phyloP scores from a whole-genome alignment of 2,329 filamentous ascomycete genomes.

The Herpotrichia juniperi region DNA sequence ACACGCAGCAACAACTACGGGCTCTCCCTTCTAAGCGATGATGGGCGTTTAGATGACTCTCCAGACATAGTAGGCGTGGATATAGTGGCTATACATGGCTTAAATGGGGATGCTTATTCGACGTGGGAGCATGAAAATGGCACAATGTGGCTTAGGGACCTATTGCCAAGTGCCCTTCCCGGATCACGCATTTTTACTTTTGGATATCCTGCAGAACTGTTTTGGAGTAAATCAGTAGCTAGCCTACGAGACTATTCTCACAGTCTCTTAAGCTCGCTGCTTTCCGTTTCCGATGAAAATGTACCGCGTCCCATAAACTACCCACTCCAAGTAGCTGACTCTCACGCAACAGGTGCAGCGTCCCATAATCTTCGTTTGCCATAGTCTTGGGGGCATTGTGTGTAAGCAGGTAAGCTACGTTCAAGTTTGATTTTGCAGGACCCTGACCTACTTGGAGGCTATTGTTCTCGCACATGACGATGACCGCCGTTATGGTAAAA shows the following conservation, averaged over 20 bases:
- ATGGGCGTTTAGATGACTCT: constrained; percentile 8
- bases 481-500: constrained; percentile 14
- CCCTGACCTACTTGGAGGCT: constrained; percentile 19
- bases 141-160: constrained; percentile 45
- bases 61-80: constrained; percentile 21
- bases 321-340: not conserved
- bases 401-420: constrained; percentile 31
- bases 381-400: constrained; percentile 28
- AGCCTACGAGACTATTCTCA: constrained; percentile 21
- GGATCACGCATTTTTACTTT: constrained; percentile 28
- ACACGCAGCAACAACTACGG: constrained; percentile 14
- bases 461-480: constrained; percentile 23
- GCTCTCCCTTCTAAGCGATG: constrained; percentile 17
- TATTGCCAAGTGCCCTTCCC: constrained; percentile 36
- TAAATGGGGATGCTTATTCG: constrained; percentile 46
- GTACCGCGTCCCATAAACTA: too few relatives aligned
- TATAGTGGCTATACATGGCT: constrained; percentile 51
- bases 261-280: constrained; percentile 19
- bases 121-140: constrained; percentile 46
- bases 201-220: constrained; percentile 27
- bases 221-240: constrained; percentile 23
- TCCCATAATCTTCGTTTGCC: constrained; percentile 28
- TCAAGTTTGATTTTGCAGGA: constrained; percentile 3
- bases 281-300: constrained; percentile 8
- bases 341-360: constrained; percentile 7